Evolutionary conservation across 768 basidiomycete genomes (phyloP).

Genomic region (Termitomyces sp.): DNA sequence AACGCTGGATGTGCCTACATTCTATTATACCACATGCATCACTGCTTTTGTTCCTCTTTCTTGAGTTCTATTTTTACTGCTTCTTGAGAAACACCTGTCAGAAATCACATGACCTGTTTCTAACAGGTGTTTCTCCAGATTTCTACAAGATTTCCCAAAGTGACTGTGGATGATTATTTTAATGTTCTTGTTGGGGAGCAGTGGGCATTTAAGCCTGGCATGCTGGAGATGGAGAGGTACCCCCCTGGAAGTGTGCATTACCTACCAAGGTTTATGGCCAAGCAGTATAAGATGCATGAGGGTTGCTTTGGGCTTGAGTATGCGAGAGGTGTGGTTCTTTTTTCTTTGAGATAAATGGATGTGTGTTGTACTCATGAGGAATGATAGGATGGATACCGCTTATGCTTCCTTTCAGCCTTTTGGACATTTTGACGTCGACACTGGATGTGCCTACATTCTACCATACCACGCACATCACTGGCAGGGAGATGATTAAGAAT

Average conservation of each 20-base stretch:
- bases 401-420: too few relatives aligned
- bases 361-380: too few relatives aligned
- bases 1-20: too few relatives aligned
- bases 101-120: too few relatives aligned
- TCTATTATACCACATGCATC: too few relatives aligned
- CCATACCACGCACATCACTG: conserved; percentile 75
- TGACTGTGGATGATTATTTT: conserved; percentile 98
- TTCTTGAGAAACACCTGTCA: too few relatives aligned
- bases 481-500: conserved; percentile 80
- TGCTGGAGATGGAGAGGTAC: conserved; percentile 84
- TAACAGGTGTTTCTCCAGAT: too few relatives aligned
- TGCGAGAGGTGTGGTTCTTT: conserved; percentile 84
- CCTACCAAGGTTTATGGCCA: conserved; percentile 77
- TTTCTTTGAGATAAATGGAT: background rate
- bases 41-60: too few relatives aligned
- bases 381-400: conserved; percentile 70
- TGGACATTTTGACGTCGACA: too few relatives aligned
- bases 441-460: too few relatives aligned
- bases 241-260: conserved; percentile 81
- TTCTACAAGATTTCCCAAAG: too few relatives aligned
- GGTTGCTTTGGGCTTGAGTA: conserved; percentile 97
- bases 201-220: conserved; percentile 86
- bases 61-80: too few relatives aligned
- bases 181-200: conserved; percentile 93
- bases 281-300: conserved; percentile 98